Conservation (phyloP, 306 rosid species). For the Ormosia semicastrata region DNA sequence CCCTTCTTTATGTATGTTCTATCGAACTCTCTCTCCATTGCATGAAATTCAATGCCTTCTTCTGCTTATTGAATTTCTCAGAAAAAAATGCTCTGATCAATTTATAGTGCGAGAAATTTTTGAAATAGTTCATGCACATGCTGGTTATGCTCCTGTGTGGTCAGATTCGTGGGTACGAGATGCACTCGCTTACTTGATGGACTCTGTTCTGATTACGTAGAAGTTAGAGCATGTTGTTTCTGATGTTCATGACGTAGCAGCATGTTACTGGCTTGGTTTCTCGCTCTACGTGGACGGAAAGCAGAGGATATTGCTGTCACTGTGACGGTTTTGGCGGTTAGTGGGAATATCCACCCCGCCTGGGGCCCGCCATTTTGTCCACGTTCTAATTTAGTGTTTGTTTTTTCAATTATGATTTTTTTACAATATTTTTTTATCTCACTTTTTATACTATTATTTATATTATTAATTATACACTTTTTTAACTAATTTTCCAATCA, state of each 20-base stretch:
- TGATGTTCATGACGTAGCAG: slow-evolving; percentile 12
- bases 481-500: no score
- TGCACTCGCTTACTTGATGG: background rate
- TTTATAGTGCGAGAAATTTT: slow-evolving; percentile 2
- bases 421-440: no score
- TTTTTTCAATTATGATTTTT: no score
- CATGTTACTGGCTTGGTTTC: background rate
- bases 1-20: slow-evolving; percentile 47
- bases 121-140: background rate
- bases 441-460: no score
- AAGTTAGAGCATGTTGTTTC: background rate
- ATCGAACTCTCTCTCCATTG: slow-evolving; percentile 43
- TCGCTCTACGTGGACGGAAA: background rate
- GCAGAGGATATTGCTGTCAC: slow-evolving; percentile 24
- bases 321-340: slow-evolving; percentile 60
- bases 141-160: background rate
- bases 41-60: background rate
- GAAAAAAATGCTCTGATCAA: background rate
- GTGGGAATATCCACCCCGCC: slow-evolving; percentile 49
- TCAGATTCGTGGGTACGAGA: background rate
- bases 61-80: background rate
- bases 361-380: no score
- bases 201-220: no score
- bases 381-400: no score
- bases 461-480: no score